Evolutionary conservation across 768 basidiomycete species (phyloP).

Genomic region (Vishniacozyma victoriae): DNA sequence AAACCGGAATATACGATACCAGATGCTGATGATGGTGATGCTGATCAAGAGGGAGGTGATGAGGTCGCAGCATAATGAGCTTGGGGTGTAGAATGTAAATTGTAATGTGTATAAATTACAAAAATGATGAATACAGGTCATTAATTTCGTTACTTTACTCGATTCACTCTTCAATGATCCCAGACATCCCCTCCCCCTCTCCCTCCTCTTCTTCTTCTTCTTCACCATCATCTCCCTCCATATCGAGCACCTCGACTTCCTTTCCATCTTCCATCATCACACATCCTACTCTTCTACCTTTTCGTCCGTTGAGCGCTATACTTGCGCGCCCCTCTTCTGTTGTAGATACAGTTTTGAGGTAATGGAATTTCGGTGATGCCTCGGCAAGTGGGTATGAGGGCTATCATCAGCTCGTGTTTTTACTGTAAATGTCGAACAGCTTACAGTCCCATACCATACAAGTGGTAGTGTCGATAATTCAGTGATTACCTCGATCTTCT

Average conservation of each 20-base stretch:
- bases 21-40: constrained; percentile 34
- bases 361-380: too few relatives aligned
- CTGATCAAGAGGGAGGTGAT: too few relatives aligned
- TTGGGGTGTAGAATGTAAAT: too few relatives aligned
- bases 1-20: constrained; percentile 37
- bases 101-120: too few relatives aligned
- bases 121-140: too few relatives aligned
- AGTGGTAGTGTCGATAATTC: too few relatives aligned
- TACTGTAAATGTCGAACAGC: neutral
- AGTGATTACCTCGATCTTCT: constrained; percentile 1
- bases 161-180: too few relatives aligned
- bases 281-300: constrained; percentile 28
- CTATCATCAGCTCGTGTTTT: too few relatives aligned
- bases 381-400: neutral
- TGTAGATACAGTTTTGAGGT: neutral
- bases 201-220: constrained; percentile 12
- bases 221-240: constrained; percentile 25
- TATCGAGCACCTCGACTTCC: constrained; percentile 22
- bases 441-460: neutral
- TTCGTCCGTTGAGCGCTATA: constrained; percentile 25
- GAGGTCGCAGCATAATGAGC: too few relatives aligned
- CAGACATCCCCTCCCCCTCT: constrained; percentile 6
- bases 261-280: constrained; percentile 17
- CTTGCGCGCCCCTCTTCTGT: neutral
- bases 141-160: too few relatives aligned